phyloP scores from a whole-genome alignment of 805 yeast species.

The Saccharomycopsis guyanensis region DNA sequence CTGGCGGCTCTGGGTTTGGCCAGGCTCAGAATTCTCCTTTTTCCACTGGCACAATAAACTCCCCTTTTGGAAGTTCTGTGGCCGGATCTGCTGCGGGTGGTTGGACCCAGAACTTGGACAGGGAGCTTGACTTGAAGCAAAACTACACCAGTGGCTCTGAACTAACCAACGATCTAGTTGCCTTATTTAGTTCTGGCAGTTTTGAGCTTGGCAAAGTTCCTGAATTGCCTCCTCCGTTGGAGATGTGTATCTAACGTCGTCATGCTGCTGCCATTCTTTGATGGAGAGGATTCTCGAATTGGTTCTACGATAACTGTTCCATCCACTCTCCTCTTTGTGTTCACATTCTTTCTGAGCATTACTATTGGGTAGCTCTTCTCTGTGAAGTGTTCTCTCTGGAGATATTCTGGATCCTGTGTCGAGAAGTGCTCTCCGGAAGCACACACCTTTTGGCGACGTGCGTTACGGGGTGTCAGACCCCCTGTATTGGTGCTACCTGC shows the following conservation, averaged over 20 bases:
- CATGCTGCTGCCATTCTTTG: neutral
- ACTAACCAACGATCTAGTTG: conserved; percentile 36
- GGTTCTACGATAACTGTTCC: too few species aligned
- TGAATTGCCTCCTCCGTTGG: conserved; percentile 62
- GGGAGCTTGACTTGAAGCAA: conserved; percentile 25
- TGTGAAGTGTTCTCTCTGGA: too few species aligned
- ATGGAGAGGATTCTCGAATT: neutral
- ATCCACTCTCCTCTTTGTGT: too few species aligned
- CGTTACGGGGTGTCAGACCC: too few species aligned
- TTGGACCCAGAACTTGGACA: neutral
- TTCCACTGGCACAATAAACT: neutral
- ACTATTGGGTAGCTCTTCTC: too few species aligned
- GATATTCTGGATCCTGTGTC: too few species aligned
- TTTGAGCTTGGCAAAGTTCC: conserved; percentile 64
- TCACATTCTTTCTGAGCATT: too few species aligned
- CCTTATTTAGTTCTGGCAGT: conserved; percentile 38
- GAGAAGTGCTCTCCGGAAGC: too few species aligned
- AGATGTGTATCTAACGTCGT: conserved; percentile 26
- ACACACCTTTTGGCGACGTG: too few species aligned
- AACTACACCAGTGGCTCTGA: conserved; percentile 29
- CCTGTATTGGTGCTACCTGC: too few species aligned
- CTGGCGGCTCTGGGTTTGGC: conserved; percentile 3
- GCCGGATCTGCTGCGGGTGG: neutral
- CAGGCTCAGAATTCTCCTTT: too few species aligned
- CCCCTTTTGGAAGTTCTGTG: neutral